Evolutionary conservation across 768 basidiomycete genomes (phyloP), one percentile per base, ranked within the genome.

Genomic region (Rhizopogon vulgaris): DNA sequence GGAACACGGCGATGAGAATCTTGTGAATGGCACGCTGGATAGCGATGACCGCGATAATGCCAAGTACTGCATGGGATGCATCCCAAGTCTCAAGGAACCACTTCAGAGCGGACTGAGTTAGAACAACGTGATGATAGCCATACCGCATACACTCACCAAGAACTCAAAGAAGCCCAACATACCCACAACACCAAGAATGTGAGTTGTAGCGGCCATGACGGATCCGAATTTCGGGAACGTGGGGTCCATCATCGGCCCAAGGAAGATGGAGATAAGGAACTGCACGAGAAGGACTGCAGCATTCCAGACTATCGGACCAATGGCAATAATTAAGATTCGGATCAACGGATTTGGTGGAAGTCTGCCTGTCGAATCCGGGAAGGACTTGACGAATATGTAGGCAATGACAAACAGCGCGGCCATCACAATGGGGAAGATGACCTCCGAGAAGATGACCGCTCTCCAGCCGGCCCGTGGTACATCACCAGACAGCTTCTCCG

Each of bases 31-130:
- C 89, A 47, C 96, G 84, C 65, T 98, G 94, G 52, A 98, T 90
- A 52, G 85, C 82, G 54, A 97, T 89, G 54, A 93, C 87, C 7
- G 93, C 80, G 60, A 98, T 90, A 47, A 96, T 78, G 25, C 95
- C 96, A 41, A 99, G 79, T 14, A 97, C 90, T 18, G 94, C 93
- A 64, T 98, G 92, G 0, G 91, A 87, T 2, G 83, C 80, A 53
- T 94, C 77, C 94, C 94, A 98, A 5, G 83, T 73, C 70, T 96
- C 94, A 55, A 96, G 77, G 80, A 89, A 93, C 94, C 94, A 96
- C 87, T 94, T 56, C 3, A 51, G 48, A 43, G 12, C 12, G 12
- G 43, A 34, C 30, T 63, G 48, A 61, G 56, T 59, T n/a, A 28
- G 12, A 2, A 38, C 39, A 43, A 46, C n/a, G 55, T 18, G 9